A percentile compares a stretch with the other conserved stretches of the same genome.
These are phyloP conservation scores for Debaryomyces maramus DNA, from an alignment of 805 yeast species.

Conservation along the genomic window DNA sequence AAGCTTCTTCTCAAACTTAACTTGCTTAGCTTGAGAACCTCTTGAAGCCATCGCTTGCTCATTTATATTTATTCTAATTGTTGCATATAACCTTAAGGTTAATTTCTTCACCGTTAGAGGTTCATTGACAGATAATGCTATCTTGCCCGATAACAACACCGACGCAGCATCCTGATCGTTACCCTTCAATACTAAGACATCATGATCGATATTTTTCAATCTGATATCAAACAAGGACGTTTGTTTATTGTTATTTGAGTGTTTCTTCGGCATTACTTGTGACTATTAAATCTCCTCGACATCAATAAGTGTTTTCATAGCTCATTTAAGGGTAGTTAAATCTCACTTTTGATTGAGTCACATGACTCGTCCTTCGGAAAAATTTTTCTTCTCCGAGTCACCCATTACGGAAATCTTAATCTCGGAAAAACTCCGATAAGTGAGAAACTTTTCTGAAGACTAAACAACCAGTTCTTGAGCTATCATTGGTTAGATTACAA, in stretches of 20 bases:
- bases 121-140: constrained; percentile 74
- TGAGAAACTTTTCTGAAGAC: too few species aligned
- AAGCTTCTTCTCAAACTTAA: constrained; percentile 57
- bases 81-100: constrained; percentile 63
- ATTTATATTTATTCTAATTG: constrained; percentile 63
- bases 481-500: too few species aligned
- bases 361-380: constrained; percentile 2
- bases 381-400: constrained; percentile 5
- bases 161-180: constrained; percentile 75
- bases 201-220: constrained; percentile 66
- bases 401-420: too few species aligned
- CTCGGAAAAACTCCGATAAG: too few species aligned
- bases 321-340: background rate
- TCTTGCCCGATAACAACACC: constrained; percentile 70
- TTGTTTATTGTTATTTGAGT: constrained; percentile 18
- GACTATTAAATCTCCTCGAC: background rate
- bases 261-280: constrained; percentile 6
- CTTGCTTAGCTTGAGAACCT: constrained; percentile 47
- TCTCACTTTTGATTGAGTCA: background rate
- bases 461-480: too few species aligned
- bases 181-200: constrained; percentile 81
- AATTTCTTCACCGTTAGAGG: constrained; percentile 69
- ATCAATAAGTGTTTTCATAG: background rate
- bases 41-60: constrained; percentile 51
- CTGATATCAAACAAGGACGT: constrained; percentile 50